Evolutionary conservation across 78 protist species (phyloP), one percentile per base, ranked within the genome.

Genomic region (Creolimax fragrantissima): DNA sequence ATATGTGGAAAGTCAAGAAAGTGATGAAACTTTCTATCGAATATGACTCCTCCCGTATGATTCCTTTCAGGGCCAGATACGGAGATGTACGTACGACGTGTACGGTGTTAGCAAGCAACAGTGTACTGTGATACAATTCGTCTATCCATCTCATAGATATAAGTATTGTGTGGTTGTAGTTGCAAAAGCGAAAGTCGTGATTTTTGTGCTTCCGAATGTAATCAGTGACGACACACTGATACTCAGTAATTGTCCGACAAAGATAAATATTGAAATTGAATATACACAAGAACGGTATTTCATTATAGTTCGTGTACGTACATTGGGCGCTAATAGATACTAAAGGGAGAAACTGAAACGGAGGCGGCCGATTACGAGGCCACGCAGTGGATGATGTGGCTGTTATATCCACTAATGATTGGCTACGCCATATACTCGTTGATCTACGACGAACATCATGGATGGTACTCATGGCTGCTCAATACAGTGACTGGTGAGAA

Each of bases 1-100:
- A 98, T 81, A 2, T 93, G 3, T 98, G 99, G 99, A 98, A 98
- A 90, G 36, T 97, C 35, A 94, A 85, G 6, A 95, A 96, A 85
- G 97, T 94, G n/a, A 84, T 92, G 90, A 89, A 42, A 4, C 35
- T 98, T 5, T 4, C 4, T 5, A 35, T 88, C 43, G 4, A 11
- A 0, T 42, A 3, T 35, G 67, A 37, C 42, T 43, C 39, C 42
- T 5, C 35, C 0, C 45, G 84, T 35, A 3, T 45, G 24, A 3
- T 90, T 3, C 92, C 92, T 3, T 3, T 4, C 32, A 43, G 5
- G 5, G 2, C 35, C 3, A 4, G 94, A 36, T 35, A 17, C 3
- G 94, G 93, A 41, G 66, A 93, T 3, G 94, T 86, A 11, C 74
- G 74, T 24, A 58, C 74, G 74, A n/a, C n/a, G n/a, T n/a, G n/a